A percentile compares a stretch with the other conserved stretches of the same genome.
These are phyloP conservation scores for Thermochaetoides thermophila DNA, from an alignment of 495 filamentous ascomycete species.

Conservation along the genomic window DNA sequence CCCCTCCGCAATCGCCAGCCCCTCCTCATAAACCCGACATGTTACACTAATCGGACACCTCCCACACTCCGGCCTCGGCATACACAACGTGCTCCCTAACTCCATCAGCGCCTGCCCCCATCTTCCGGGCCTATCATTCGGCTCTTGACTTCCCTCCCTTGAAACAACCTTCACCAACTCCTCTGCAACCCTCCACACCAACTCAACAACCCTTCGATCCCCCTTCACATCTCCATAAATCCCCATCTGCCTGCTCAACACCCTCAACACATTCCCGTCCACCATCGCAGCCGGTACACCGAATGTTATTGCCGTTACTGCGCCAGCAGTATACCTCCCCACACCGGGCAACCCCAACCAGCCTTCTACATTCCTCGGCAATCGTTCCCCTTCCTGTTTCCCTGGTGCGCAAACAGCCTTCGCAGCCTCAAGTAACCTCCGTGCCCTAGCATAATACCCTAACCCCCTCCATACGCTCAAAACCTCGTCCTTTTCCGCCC, in stretches of 20 bases:
- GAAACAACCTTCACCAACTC: conserved; percentile 24
- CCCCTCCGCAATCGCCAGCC: conserved; percentile 15
- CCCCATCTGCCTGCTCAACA: conserved; percentile 29
- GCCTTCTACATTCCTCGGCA: conserved; percentile 19
- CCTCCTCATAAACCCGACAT: conserved; percentile 29
- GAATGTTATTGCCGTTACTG: conserved; percentile 32
- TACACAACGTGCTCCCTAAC: conserved; percentile 32
- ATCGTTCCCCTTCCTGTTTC: conserved; percentile 1
- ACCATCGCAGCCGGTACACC: conserved; percentile 29
- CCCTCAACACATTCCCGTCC: conserved; percentile 34
- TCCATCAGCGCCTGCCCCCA: conserved; percentile 38
- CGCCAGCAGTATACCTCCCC: conserved; percentile 33
- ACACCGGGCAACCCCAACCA: conserved; percentile 27
- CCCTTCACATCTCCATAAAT: conserved; percentile 26
- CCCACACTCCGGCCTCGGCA: conserved; percentile 30
- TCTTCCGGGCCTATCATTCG: conserved; percentile 24
- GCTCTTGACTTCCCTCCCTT: conserved; percentile 8
- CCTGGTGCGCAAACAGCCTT: conserved; percentile 16
- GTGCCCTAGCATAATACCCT: conserved; percentile 32
- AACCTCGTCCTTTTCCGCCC: conserved; percentile 23
- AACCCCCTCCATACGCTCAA: conserved; percentile 26
- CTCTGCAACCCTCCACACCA: conserved; percentile 29
- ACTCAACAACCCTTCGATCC: conserved; percentile 21
- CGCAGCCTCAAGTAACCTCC: conserved; percentile 25
- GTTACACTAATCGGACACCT: conserved; percentile 26